Conservation (phyloP, 805 yeast genomes). For the Saccharomycopsis fibuligera region DNA sequence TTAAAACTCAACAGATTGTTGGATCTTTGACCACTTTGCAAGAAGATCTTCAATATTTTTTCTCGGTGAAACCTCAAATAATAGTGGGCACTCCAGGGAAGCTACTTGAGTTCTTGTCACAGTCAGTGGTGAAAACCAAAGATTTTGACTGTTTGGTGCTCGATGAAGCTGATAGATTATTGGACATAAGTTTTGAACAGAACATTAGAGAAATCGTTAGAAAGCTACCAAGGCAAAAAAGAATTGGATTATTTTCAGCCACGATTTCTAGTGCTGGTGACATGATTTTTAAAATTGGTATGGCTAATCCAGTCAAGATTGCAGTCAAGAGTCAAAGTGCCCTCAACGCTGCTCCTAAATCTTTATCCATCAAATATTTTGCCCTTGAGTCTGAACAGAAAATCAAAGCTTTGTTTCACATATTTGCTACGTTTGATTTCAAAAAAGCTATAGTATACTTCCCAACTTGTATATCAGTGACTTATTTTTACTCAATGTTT, state of each 20-base stretch:
- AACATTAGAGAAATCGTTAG: conserved; percentile 65
- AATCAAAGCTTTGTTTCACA: conserved; percentile 48
- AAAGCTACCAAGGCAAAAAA: conserved; percentile 77
- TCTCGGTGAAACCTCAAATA: conserved; percentile 57
- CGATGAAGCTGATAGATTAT: conserved; percentile 89
- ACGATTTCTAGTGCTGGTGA: conserved; percentile 81
- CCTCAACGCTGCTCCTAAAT: conserved; percentile 47
- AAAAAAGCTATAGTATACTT: conserved; percentile 85
- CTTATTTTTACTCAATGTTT: conserved; percentile 61
- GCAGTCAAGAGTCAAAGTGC: conserved; percentile 52
- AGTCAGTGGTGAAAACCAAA: conserved; percentile 42
- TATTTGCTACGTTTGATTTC: conserved; percentile 49
- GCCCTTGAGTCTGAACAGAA: conserved; percentile 55
- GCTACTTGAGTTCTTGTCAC: conserved; percentile 60
- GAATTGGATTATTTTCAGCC: conserved; percentile 93
- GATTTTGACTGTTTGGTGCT: conserved; percentile 69
- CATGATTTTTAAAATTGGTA: conserved; percentile 72
- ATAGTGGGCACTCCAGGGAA: conserved; percentile 93
- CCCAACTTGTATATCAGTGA: conserved; percentile 84
- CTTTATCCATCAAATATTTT: conserved; percentile 57
- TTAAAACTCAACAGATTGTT: conserved; percentile 55
- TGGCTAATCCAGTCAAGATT: conserved; percentile 87
- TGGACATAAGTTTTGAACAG: conserved; percentile 68
- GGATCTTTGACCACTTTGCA: conserved; percentile 59
- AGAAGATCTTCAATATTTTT: conserved; percentile 62